phyloP scores from a whole-genome alignment of 495 filamentous ascomycete genomes.

The Podospora bellae-mahoneyi region DNA sequence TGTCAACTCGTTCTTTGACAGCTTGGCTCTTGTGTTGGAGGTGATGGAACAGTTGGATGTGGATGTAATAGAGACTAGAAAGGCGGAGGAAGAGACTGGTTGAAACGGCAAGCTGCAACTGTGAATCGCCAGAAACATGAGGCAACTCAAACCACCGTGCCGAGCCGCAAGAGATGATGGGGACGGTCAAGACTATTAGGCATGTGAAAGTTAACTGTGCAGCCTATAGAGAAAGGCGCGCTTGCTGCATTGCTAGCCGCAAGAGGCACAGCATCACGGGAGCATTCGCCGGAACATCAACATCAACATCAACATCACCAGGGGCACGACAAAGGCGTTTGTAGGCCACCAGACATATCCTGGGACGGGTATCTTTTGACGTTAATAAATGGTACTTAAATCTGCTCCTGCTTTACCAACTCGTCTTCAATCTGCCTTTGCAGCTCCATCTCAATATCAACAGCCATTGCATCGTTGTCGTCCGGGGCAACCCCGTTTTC shows the following conservation, averaged over 20 bases:
- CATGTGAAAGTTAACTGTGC: neutral
- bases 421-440: conserved; percentile 27
- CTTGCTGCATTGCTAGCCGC: neutral
- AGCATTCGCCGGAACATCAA: neutral
- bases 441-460: conserved; percentile 25
- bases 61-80: conserved; percentile 59
- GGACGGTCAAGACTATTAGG: neutral
- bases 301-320: neutral
- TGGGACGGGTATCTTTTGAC: neutral
- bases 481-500: conserved; percentile 5
- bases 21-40: conserved; percentile 72
- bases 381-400: neutral
- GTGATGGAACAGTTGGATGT: conserved; percentile 87
- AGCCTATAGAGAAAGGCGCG: neutral
- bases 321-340: neutral
- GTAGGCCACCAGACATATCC: neutral
- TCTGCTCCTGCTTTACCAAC: conserved; percentile 27
- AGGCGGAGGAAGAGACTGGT: conserved; percentile 3
- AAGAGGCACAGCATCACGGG: neutral
- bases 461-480: conserved; percentile 11
- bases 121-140: neutral
- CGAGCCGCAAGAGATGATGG: neutral
- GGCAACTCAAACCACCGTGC: neutral
- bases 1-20: conserved; percentile 98
- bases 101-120: neutral